Conservation (phyloP, 345 rosid species). For the Salix koriyanagi region DNA sequence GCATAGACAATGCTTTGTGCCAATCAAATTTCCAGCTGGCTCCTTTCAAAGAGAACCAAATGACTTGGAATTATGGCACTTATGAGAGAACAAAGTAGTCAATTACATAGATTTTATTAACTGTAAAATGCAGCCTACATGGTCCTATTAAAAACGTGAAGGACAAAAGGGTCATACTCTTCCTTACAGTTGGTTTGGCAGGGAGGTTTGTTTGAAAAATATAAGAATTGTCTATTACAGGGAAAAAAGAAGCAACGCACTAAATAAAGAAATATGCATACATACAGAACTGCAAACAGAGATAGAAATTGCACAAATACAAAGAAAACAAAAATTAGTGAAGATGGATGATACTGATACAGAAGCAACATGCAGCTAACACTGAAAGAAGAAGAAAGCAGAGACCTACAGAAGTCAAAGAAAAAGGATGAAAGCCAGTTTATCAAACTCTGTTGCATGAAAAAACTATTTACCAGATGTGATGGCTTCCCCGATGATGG, state of each 20-base stretch:
- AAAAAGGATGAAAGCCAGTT: neutral
- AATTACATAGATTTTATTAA: neutral
- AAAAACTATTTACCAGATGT: slow-evolving; percentile 38
- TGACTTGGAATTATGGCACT: neutral
- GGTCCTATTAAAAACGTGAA: neutral
- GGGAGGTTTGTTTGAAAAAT: neutral
- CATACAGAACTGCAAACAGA: neutral
- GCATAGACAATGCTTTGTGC: neutral
- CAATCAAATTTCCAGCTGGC: neutral
- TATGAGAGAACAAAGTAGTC: neutral
- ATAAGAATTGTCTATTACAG: neutral
- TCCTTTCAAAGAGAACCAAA: neutral
- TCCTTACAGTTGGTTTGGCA: neutral
- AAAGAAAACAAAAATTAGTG: no score
- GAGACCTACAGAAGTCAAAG: neutral
- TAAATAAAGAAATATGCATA: neutral
- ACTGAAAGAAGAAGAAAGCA: neutral
- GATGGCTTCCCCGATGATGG: slow-evolving; percentile 56
- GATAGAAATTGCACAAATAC: neutral
- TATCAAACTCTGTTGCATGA: neutral
- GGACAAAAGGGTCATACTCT: neutral
- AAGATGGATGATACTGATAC: no score
- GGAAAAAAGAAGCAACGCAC: neutral
- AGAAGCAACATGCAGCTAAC: neutral
- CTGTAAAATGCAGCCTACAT: neutral